These are phyloP conservation scores for Phytophthora sansomeana DNA, from an alignment of 352 stramenopile genomes.

Conservation along the genomic window DNA sequence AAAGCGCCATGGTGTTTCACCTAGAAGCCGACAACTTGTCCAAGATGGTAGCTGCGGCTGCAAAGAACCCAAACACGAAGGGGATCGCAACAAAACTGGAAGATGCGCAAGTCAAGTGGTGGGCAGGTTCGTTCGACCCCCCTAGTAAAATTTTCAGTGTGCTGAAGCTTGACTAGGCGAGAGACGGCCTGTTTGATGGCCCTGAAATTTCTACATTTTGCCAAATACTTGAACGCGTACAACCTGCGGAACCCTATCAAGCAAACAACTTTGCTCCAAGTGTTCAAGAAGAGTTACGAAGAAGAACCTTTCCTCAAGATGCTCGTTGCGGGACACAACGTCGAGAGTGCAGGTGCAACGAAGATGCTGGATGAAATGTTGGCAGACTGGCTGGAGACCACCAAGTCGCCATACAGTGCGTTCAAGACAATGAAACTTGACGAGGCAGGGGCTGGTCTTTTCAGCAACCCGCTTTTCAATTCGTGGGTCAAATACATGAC, in stretches of 20 bases:
- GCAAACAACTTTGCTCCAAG: neutral
- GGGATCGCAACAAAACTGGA: conserved; percentile 7
- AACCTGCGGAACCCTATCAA: conserved; percentile 1
- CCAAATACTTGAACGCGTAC: conserved; percentile 8
- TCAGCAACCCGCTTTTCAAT: conserved; percentile 8
- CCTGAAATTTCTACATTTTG: conserved; percentile 7
- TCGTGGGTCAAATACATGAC: conserved; percentile 14
- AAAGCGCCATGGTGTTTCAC: neutral
- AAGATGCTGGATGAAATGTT: conserved; percentile 14
- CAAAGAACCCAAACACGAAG: conserved; percentile 1
- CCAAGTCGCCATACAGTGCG: neutral
- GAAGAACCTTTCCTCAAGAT: neutral
- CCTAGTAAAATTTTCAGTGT: neutral
- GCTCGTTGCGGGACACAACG: conserved; percentile 1
- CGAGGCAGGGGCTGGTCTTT: neutral
- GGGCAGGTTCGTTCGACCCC: neutral
- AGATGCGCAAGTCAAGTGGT: neutral
- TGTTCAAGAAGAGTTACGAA: neutral
- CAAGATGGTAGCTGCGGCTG: conserved; percentile 7
- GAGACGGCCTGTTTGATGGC: neutral
- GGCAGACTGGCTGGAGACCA: neutral
- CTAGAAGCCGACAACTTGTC: conserved; percentile 6
- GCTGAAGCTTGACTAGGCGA: conserved; percentile 3
- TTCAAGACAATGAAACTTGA: conserved; percentile 5
- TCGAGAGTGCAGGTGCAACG: neutral